phyloP scores from a whole-genome alignment of 2,329 filamentous ascomycete genomes.

The Corinectria fuckeliana region DNA sequence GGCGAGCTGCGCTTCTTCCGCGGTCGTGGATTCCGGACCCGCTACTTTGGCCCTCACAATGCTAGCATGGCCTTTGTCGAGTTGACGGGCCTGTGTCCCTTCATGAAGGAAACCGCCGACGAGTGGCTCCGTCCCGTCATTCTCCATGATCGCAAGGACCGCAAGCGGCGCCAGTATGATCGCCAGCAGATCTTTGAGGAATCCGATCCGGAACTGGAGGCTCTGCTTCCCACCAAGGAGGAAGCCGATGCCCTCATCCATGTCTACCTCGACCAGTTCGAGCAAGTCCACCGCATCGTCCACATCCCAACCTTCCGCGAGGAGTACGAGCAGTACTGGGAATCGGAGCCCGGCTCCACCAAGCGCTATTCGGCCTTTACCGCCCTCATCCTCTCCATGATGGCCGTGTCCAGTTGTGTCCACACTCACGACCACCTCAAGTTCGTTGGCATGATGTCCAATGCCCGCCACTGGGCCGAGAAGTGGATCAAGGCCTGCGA shows the following conservation, averaged over 20 bases:
- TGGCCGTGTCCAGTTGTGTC: conserved; percentile 65
- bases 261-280: conserved; percentile 61
- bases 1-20: conserved; percentile 64
- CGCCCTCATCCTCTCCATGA: conserved; percentile 64
- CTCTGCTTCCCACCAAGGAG: conserved; percentile 54
- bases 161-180: conserved; percentile 58
- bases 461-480: conserved; percentile 60
- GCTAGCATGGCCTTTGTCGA: conserved; percentile 66
- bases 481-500: conserved; percentile 64
- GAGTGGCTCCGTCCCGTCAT: conserved; percentile 67
- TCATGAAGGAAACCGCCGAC: conserved; percentile 68
- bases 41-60: conserved; percentile 67
- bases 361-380: conserved; percentile 61
- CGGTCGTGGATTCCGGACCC: conserved; percentile 64
- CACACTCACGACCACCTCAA: conserved; percentile 59
- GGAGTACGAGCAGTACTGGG: conserved; percentile 64
- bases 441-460: conserved; percentile 65
- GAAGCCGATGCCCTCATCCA: conserved; percentile 57
- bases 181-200: conserved; percentile 57
- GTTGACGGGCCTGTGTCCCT: conserved; percentile 62
- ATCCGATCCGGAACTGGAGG: conserved; percentile 57
- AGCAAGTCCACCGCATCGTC: conserved; percentile 63
- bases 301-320: conserved; percentile 65
- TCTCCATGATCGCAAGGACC: conserved; percentile 62
- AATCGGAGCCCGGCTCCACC: conserved; percentile 43